Percentiles rank a stretch among this genome's conserved stretches.
These are phyloP conservation scores for Cercophora sp. DNA, from an alignment of 495 filamentous ascomycete species.

Conservation along the genomic window DNA sequence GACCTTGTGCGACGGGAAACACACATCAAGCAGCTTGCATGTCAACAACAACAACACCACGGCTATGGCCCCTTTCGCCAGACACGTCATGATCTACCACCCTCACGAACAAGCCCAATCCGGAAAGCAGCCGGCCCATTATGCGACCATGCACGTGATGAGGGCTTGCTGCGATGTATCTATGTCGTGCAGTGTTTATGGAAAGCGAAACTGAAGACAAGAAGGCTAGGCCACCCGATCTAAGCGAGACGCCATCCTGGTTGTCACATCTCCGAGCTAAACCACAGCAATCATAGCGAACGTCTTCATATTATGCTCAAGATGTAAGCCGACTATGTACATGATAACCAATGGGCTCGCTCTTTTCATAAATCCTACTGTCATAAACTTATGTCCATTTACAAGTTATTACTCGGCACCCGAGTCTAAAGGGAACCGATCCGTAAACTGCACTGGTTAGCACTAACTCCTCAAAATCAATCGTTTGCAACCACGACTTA, in stretches of 20 bases:
- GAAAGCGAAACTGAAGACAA: conserved; percentile 1
- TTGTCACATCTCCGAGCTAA: too few relatives aligned
- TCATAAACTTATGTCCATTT: neutral
- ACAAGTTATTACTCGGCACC: neutral
- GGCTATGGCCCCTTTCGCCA: neutral
- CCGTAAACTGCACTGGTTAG: conserved; percentile 33
- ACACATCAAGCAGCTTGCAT: too few relatives aligned
- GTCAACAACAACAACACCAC: too few relatives aligned
- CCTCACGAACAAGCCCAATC: conserved; percentile 8
- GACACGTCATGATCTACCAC: neutral
- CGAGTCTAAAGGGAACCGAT: conserved; percentile 53
- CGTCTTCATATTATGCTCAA: neutral
- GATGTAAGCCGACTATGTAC: neutral
- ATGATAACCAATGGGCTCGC: neutral
- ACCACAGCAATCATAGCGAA: too few relatives aligned
- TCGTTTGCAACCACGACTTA: neutral
- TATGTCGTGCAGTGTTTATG: conserved; percentile 38
- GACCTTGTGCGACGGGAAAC: too few relatives aligned
- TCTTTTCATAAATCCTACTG: neutral
- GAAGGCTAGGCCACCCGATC: too few relatives aligned
- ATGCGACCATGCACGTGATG: conserved; percentile 36
- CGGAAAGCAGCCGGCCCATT: conserved; percentile 16
- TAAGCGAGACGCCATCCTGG: too few relatives aligned
- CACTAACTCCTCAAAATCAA: neutral
- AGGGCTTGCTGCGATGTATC: conserved; percentile 29